Evolutionary conservation across 148 eudicot genomes (phyloP).

Genomic region (Spergularia marina): DNA sequence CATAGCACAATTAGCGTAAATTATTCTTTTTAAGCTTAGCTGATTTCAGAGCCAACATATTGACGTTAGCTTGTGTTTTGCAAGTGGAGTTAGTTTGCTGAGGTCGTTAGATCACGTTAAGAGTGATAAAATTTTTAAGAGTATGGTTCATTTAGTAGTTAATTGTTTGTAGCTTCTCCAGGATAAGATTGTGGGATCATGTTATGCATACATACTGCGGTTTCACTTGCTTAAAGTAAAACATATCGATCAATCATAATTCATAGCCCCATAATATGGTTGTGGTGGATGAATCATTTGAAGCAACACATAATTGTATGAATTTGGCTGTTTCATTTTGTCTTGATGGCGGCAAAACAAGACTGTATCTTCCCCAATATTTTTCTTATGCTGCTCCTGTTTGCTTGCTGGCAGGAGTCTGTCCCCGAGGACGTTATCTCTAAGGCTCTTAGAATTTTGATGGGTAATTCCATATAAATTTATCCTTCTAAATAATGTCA

Average conservation of each 20-base stretch:
- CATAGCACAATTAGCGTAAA: background rate
- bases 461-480: constrained; percentile 39
- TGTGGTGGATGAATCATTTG: background rate
- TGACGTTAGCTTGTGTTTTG: background rate
- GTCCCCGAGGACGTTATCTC: constrained; percentile 55
- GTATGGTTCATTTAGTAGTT: background rate
- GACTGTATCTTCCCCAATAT: too few relatives aligned
- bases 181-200: background rate
- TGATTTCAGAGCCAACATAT: background rate
- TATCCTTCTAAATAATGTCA: background rate
- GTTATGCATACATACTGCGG: background rate
- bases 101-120: background rate
- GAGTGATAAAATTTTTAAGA: background rate
- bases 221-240: background rate
- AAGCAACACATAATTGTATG: background rate
- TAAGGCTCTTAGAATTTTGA: constrained; percentile 57
- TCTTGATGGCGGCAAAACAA: too few relatives aligned
- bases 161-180: background rate
- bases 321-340: background rate
- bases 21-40: background rate
- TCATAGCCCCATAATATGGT: too few relatives aligned
- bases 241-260: background rate
- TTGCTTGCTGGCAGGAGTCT: constrained; percentile 48
- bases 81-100: background rate
- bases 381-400: constrained; percentile 18